Evolutionary conservation across 441 rosid genomes (phyloP), one percentile per base, ranked within the genome.

Genomic region (Metrosideros polymorpha): DNA sequence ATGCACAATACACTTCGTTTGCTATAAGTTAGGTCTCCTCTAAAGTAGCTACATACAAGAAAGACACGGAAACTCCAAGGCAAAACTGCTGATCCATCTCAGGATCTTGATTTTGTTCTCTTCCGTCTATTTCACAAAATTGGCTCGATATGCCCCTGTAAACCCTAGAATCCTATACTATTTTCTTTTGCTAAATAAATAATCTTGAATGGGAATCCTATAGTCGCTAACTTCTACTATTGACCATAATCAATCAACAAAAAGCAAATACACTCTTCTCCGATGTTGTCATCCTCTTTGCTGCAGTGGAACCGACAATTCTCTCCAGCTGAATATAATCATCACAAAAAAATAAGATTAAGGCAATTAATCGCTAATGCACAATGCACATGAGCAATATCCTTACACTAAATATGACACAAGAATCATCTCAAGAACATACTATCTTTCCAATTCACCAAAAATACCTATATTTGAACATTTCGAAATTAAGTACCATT

Each of bases 211-310:
- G 79, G 47, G n/a, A 13, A 39, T 22, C 17, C 15, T 10, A 24
- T 25, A 12, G 47, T 71, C n/a, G 25, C 25, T 18, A 32, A 43
- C 47, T 71, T 39, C 79, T 10, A 71, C 79, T 22, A 71, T 39
- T 5, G 1, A 71, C 49, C 79, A 39, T 22, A 39, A 39, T 71
- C 47, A 39, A 71, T 71, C 14, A 89, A 75, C 91, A 92, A 91
- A 97, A 95, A 47, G 91, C 93, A 88, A 96, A 96, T 30, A 94
- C 89, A 59, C 87, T 88, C 90, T 95, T 94, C 83, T 95, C 98
- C 5, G 99, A 96, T 77, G 87, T 90, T 76, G 92, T 66, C 99
- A 97, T 93, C 92, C 91, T 92, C 83, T 89, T 92, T 7, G 98
- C 96, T 2, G 94, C 77, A 5, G 93, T 83, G 83, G 95, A 90